phyloP scores from a whole-genome alignment of 305 asterid genomes.

The Fraxinus greggii region DNA sequence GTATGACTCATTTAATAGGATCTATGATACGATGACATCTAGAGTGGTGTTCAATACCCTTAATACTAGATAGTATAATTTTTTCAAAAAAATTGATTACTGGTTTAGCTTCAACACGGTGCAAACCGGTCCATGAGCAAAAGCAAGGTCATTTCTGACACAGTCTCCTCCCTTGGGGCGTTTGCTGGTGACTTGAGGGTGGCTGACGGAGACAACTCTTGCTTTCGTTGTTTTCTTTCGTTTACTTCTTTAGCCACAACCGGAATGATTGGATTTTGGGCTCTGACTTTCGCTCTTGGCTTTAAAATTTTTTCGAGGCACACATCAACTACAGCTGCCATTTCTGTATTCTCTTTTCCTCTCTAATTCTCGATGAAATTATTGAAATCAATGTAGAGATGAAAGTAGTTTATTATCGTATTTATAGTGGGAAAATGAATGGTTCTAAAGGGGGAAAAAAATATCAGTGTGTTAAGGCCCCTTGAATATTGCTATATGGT shows the following conservation, averaged over 20 bases:
- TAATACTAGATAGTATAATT: too few relatives aligned
- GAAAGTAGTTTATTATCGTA: neutral
- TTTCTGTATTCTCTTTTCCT: conserved; percentile 3
- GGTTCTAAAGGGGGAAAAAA: neutral
- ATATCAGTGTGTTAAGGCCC: conserved; percentile 25
- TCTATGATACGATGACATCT: neutral
- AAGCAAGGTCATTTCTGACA: conserved; percentile 39
- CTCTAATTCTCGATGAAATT: neutral
- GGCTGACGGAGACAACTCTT: conserved; percentile 23
- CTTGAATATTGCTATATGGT: conserved; percentile 7
- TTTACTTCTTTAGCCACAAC: conserved; percentile 25
- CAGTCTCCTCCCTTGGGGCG: conserved; percentile 33
- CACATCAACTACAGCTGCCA: conserved; percentile 31
- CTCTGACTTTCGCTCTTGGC: conserved; percentile 20
- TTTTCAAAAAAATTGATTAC: neutral
- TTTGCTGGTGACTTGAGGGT: conserved; percentile 22
- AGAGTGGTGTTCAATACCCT: neutral
- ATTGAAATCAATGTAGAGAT: conserved; percentile 10
- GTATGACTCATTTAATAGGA: neutral
- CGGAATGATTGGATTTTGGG: conserved; percentile 21
- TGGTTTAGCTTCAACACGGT: conserved; percentile 34
- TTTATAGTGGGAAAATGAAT: conserved; percentile 28
- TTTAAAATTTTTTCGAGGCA: conserved; percentile 25
- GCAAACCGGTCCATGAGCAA: conserved; percentile 67
- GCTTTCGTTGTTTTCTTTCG: conserved; percentile 15